Evolutionary conservation across 345 rosid genomes (phyloP).

Genomic region (Diplotaxis tenuifolia): DNA sequence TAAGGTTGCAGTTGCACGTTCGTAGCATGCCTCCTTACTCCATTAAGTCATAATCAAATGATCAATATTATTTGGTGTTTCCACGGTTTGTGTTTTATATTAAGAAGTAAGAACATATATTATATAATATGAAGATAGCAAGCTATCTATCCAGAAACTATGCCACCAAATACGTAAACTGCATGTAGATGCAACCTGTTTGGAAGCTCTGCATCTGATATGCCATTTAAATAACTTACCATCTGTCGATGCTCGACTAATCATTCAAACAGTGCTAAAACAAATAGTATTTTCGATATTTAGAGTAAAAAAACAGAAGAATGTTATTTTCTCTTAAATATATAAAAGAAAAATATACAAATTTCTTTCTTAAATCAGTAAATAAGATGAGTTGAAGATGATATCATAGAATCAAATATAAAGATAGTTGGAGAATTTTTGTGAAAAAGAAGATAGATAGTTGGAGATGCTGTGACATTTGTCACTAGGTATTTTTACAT

Average conservation of each 20-base stretch:
- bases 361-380: no score
- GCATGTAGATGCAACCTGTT: conserved; percentile 35
- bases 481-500: neutral
- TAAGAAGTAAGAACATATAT: neutral
- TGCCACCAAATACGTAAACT: conserved; percentile 38
- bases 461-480: no score
- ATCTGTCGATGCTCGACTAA: conserved; percentile 8
- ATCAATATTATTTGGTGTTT: neutral
- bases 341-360: no score
- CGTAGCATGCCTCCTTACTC: conserved; percentile 31
- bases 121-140: conserved; percentile 21
- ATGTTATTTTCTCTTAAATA: no score
- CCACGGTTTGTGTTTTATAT: neutral
- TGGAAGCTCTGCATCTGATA: neutral
- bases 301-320: no score
- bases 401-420: no score
- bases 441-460: no score
- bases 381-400: no score
- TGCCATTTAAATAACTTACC: neutral
- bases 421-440: no score
- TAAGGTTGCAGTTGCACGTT: conserved; percentile 37
- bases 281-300: no score
- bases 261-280: neutral
- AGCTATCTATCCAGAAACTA: conserved; percentile 23
- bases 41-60: conserved; percentile 3